Base-by-base conservation (phyloP, 805 yeast genomes). In the Nadsonia fulvescens region DNA sequence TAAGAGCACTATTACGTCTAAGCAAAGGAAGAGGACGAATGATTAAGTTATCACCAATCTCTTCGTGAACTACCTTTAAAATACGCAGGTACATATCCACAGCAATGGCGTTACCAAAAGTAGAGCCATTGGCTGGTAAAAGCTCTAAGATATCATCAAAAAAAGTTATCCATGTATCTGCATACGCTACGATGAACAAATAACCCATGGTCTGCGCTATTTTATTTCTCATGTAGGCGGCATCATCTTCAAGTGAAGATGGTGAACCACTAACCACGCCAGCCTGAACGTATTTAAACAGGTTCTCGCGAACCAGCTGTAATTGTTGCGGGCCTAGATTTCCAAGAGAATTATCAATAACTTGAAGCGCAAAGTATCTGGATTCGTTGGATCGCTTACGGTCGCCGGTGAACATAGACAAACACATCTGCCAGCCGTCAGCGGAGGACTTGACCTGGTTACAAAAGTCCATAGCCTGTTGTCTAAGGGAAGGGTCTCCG, bases 31-130 rank as follows among this genome's bases (percentile, higher is more conserved):
- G 33, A 11, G 74, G 66, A 39, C 92, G 66, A 16, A 70, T 53
- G 36, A 82, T 75, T 37, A 83, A 63, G 44, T 77, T 89, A 47
- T 89, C 98, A 17, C 93, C 98, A 38, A 89, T 81, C 50, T 83
- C 94, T 15, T 72, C 71, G 47, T 89, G 95, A 33, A 89, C 68
- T 15, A 75, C 66, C 22, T 70, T 49, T 32, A 82, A 54, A 5
- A 81, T 63, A 42, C 94, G 64, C 19, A 74, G 49, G 47, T 75
- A 82, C 47, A 77, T 66, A 43, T 83, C 95, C 7, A 61, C 45
- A 37, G 63, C 66, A 27, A 66, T 35, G 32, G 46, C 44, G 40
- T 57, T 46, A 39, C 56, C 43, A 32, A 49, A 34, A 28, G 39
- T 27, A 27, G 32, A 28, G 10, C 40, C 39, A n/a, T 32, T 39